Base-by-base conservation (phyloP, 306 rosid genomes). In the Vigna radiata region DNA sequence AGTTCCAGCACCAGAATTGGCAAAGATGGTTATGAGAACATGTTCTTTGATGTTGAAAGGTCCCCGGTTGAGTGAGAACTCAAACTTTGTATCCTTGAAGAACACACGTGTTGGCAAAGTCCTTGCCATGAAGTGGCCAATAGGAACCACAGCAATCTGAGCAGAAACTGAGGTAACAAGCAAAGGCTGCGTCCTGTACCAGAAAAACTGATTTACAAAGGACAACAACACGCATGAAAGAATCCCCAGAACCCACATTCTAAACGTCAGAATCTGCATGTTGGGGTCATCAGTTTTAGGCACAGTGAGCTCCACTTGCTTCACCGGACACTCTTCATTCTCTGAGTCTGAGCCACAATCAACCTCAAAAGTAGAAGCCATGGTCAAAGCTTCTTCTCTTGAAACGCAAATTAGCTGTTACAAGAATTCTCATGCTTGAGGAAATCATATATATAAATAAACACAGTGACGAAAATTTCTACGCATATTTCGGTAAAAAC, bases 121-220 rank as follows among this genome's bases (percentile, higher is more conserved):
- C 79, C 77, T 84, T 1, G 97, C 98, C 97, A 91, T 86, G 44
- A 91, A 82, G 62, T 89, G 97, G 6, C 97, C 98, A 2, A 94
- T 49, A 1, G 98, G 98, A 66, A 94, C 96, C 27, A 94, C 97
- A 46, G 97, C 98, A 82, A 94, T 94, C 83, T 91, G 98, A 7
- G 92, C 97, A 58, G 94, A 83, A 49, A 91, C 85, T 1, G 98
- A 84, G 16, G 87, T 36, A 17, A 91, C 68, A 6, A n/a, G 31
- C 84, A 94, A 63, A 15, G 98, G 98, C 81, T 90, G 85, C 11
- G 86, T 82, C 60, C 98, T 86, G 77, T 94, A 94, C 97, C 97
- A 94, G 19, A 91, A 91, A 87, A 94, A 94, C 70, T 94, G 98
- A 60, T 91, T 94, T 72, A 86, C 96, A 79, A 91, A 94, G 33